Evolutionary conservation across 2,329 filamentous ascomycete genomes (phyloP).

Genomic region (Pseudovirgaria hyperparasitica): DNA sequence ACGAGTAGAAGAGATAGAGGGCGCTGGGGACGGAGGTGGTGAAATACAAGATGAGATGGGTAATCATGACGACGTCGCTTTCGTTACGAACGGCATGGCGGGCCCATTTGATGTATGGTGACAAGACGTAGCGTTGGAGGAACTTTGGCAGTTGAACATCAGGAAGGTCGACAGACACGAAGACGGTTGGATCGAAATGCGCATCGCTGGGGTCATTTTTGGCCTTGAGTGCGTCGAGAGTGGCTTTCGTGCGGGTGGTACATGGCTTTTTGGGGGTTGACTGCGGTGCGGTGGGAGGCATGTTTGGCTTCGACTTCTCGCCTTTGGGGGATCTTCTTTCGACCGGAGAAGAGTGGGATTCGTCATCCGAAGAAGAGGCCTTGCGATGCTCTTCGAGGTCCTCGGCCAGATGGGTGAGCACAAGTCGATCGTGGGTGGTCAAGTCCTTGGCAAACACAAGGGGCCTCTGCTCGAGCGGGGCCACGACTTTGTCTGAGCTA

Average conservation of each 20-base stretch:
- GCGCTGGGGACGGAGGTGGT: constrained; percentile 58
- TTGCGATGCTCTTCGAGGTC: no score
- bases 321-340: no score
- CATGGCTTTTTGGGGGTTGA: no score
- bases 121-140: constrained; percentile 39
- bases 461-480: no score
- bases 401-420: no score
- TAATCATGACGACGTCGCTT: constrained; percentile 67
- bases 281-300: no score
- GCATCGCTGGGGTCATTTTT: constrained; percentile 36
- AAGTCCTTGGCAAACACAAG: no score
- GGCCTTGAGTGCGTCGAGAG: constrained; percentile 32
- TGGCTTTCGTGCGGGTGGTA: constrained; percentile 18
- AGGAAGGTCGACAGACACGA: constrained; percentile 38
- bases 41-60: constrained; percentile 61
- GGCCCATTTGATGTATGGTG: constrained; percentile 47
- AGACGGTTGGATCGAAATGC: constrained; percentile 44
- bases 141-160: constrained; percentile 29
- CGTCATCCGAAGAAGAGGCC: no score
- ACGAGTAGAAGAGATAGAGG: constrained; percentile 49
- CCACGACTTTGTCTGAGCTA: no score
- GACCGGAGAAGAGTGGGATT: no score
- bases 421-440: no score
- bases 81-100: constrained; percentile 46
- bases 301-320: no score